These are phyloP conservation scores for Diaporthe eres DNA, from an alignment of 2,329 filamentous ascomycete genomes.

Conservation along the genomic window DNA sequence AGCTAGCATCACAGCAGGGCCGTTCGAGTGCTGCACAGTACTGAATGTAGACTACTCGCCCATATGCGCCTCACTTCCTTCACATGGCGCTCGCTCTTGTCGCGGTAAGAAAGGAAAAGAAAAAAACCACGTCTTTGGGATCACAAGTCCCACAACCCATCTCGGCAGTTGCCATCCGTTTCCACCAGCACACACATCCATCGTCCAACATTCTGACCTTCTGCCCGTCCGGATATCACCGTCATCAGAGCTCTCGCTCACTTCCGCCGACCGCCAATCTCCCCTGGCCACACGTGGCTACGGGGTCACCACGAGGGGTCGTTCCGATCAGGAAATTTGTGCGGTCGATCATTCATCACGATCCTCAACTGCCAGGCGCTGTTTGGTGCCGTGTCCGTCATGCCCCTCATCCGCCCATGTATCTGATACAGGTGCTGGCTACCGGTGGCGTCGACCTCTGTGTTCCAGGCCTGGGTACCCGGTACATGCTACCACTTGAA, in stretches of 20 bases:
- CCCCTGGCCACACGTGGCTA: constrained; percentile 26
- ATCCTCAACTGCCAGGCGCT: neutral
- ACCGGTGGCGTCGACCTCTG: neutral
- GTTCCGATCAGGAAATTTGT: constrained; percentile 16
- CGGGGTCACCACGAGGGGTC: constrained; percentile 30
- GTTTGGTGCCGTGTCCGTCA: constrained; percentile 3
- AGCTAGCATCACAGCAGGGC: constrained; percentile 29
- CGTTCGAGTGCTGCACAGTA: neutral
- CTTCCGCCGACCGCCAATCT: constrained; percentile 24
- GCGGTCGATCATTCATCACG: constrained; percentile 23
- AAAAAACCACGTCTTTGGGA: constrained; percentile 10
- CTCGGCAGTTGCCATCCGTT: constrained; percentile 24
- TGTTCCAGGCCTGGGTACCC: neutral
- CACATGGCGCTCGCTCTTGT: constrained; percentile 16
- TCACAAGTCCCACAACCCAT: constrained; percentile 21
- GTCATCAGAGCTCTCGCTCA: constrained; percentile 27
- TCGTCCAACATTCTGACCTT: constrained; percentile 19
- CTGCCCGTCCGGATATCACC: constrained; percentile 23
- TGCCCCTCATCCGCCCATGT: constrained; percentile 1
- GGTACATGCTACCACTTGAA: constrained; percentile 14
- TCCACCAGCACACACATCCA: neutral
- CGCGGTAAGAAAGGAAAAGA: constrained; percentile 23
- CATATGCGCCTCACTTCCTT: constrained; percentile 10
- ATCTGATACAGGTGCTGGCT: constrained; percentile 18
- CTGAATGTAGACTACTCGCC: neutral